These are phyloP conservation scores for Ophiostoma sp. DNA, from an alignment of 2,329 filamentous ascomycete species.

Conservation along the genomic window DNA sequence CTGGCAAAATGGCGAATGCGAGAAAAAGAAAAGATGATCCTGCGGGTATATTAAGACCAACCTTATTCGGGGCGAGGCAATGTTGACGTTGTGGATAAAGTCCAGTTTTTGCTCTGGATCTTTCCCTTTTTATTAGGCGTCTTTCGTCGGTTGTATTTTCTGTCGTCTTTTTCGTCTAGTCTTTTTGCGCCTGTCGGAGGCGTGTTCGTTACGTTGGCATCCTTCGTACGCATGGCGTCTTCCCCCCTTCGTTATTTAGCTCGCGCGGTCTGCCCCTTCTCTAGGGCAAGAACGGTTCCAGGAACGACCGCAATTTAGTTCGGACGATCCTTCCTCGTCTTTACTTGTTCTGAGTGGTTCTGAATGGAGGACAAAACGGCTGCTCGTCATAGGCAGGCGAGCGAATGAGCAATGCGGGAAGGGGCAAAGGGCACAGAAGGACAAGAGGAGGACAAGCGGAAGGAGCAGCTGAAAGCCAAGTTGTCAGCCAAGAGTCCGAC, in stretches of 20 bases:
- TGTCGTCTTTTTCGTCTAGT: background rate
- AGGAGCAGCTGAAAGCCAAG: background rate
- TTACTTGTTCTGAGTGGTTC: background rate
- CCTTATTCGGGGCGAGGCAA: constrained; percentile 3
- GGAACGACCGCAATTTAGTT: constrained; percentile 7
- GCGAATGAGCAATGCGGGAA: background rate
- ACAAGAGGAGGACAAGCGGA: background rate
- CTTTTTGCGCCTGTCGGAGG: background rate
- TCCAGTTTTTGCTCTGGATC: background rate
- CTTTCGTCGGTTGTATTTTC: background rate
- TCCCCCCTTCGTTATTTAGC: background rate
- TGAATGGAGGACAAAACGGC: background rate
- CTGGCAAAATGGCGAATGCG: background rate
- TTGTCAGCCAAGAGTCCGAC: background rate
- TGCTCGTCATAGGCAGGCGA: background rate
- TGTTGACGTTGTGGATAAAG: constrained; percentile 15
- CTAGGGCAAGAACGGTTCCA: background rate
- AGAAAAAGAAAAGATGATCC: background rate
- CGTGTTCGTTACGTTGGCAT: background rate
- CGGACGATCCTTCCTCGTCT: background rate
- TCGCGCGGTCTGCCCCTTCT: constrained; percentile 6
- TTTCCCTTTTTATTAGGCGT: background rate
- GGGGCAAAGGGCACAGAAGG: background rate
- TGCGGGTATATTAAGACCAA: constrained; percentile 9
- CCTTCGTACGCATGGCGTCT: background rate